These are phyloP conservation scores for Pseudogymnoascus sp. DNA, from an alignment of 2,329 filamentous ascomycete genomes.

Conservation along the genomic window DNA sequence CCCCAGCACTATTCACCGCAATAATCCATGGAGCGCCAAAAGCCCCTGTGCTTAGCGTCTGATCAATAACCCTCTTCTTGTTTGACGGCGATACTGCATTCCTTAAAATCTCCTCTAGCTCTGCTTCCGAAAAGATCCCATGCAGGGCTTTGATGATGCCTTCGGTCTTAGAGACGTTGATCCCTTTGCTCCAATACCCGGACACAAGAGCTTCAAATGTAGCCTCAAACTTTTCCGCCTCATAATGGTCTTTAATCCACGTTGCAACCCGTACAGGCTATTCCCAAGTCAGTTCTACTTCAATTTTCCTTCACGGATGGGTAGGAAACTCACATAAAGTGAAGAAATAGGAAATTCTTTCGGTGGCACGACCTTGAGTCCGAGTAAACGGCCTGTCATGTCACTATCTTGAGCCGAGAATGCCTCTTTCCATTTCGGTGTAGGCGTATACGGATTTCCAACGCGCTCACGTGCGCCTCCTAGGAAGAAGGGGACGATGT, in stretches of 20 bases:
- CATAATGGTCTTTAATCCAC: slow-evolving; percentile 15
- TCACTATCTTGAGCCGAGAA: slow-evolving; percentile 16
- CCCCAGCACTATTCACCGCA: no score
- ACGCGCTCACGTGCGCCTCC: slow-evolving; percentile 16
- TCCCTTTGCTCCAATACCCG: slow-evolving; percentile 16
- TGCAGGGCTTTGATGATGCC: slow-evolving; percentile 16
- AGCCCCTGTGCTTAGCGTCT: slow-evolving; percentile 8
- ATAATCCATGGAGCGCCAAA: no score
- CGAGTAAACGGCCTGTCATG: slow-evolving; percentile 15
- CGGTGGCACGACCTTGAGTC: slow-evolving; percentile 16
- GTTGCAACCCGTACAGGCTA: slow-evolving; percentile 18
- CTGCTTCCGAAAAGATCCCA: slow-evolving; percentile 12
- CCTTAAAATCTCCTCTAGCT: slow-evolving; percentile 14
- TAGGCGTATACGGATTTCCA: slow-evolving; percentile 16
- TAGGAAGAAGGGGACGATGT: slow-evolving; percentile 19
- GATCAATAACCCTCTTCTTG: slow-evolving; percentile 16
- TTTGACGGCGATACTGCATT: slow-evolving; percentile 16
- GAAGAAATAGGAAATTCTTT: slow-evolving; percentile 15
- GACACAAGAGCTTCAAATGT: slow-evolving; percentile 16
- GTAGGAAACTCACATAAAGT: background rate
- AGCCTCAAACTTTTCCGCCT: slow-evolving; percentile 13
- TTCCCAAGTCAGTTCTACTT: background rate
- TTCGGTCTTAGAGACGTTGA: slow-evolving; percentile 15
- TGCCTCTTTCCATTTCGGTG: slow-evolving; percentile 15
- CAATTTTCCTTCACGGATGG: background rate